These are phyloP conservation scores for Alternaria gansuensis DNA, from an alignment of 2,329 filamentous ascomycete genomes.

Conservation along the genomic window DNA sequence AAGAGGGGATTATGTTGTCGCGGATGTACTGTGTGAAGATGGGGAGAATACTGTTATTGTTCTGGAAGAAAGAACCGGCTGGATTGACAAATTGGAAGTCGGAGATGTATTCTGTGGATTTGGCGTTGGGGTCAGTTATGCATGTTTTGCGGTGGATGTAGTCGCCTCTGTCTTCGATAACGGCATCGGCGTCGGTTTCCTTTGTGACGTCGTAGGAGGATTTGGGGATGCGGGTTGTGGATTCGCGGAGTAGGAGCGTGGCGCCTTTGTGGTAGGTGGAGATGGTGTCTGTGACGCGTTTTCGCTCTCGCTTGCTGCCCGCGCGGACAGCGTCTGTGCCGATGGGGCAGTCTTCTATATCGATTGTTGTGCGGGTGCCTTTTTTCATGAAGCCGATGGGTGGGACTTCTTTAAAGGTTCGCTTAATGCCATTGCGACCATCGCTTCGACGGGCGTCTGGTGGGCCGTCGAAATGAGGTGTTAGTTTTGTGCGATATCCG, in stretches of 20 bases:
- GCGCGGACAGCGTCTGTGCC: conserved; percentile 84
- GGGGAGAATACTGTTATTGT: conserved; percentile 97
- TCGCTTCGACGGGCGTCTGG: conserved; percentile 61
- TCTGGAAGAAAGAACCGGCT: conserved; percentile 96
- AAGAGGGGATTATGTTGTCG: conserved; percentile 71
- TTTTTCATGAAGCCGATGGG: conserved; percentile 92
- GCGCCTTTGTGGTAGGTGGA: conserved; percentile 79
- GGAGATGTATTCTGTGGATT: conserved; percentile 86
- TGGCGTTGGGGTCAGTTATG: conserved; percentile 84
- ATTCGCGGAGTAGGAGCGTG: conserved; percentile 88
- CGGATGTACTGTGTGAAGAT: conserved; percentile 88
- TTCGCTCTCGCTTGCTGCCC: conserved; percentile 82
- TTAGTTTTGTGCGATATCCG: conserved; percentile 94
- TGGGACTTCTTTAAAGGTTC: conserved; percentile 71
- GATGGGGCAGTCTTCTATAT: conserved; percentile 98
- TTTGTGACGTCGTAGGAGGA: conserved; percentile 31
- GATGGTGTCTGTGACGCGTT: conserved; percentile 75
- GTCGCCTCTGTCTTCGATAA: conserved; percentile 65
- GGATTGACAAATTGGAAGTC: conserved; percentile 87
- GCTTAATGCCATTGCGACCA: conserved; percentile 61
- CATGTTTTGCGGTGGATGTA: conserved; percentile 85
- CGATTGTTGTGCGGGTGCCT: conserved; percentile 78
- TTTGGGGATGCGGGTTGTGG: conserved; percentile 73
- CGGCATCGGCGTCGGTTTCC: conserved; percentile 51
- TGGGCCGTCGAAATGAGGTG: conserved; percentile 91